phyloP scores from a whole-genome alignment of 306 rosid genomes.

The Comarum palustre region DNA sequence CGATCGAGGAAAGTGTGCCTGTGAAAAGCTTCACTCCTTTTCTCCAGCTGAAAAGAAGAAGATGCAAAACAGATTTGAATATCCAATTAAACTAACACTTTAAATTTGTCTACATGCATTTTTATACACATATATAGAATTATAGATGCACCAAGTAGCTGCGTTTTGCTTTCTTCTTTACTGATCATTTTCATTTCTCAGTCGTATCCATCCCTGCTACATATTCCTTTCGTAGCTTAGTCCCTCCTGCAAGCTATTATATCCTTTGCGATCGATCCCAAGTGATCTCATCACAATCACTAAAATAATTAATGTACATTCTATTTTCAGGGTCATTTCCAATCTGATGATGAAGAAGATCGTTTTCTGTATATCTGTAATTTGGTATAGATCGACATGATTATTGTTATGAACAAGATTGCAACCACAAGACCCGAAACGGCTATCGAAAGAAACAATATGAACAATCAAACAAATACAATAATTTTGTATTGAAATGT shows the following conservation, averaged over 20 bases:
- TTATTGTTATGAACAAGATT: too few species aligned
- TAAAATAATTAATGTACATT: too few species aligned
- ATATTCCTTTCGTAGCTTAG: not conserved
- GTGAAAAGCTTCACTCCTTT: conserved; percentile 50
- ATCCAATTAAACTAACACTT: conserved; percentile 26
- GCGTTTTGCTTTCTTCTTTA: not conserved
- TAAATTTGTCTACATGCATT: not conserved
- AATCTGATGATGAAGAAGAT: too few species aligned
- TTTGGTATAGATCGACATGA: too few species aligned
- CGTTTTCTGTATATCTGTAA: too few species aligned
- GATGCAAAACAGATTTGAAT: conserved; percentile 38
- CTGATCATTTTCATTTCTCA: conserved; percentile 4
- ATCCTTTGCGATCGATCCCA: not conserved
- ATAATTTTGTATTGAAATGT: too few species aligned
- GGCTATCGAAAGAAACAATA: too few species aligned
- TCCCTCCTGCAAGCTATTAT: not conserved
- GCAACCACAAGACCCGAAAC: too few species aligned
- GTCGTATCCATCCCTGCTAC: not conserved
- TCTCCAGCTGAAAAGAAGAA: conserved; percentile 26
- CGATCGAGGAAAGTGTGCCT: conserved; percentile 18
- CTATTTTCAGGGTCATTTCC: too few species aligned
- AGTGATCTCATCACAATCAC: not conserved
- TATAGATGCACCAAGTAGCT: not conserved
- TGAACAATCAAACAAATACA: too few species aligned
- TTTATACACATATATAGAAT: not conserved